These are phyloP conservation scores for Saccharomyces mikatae DNA, from an alignment of 805 yeast genomes.

Conservation along the genomic window DNA sequence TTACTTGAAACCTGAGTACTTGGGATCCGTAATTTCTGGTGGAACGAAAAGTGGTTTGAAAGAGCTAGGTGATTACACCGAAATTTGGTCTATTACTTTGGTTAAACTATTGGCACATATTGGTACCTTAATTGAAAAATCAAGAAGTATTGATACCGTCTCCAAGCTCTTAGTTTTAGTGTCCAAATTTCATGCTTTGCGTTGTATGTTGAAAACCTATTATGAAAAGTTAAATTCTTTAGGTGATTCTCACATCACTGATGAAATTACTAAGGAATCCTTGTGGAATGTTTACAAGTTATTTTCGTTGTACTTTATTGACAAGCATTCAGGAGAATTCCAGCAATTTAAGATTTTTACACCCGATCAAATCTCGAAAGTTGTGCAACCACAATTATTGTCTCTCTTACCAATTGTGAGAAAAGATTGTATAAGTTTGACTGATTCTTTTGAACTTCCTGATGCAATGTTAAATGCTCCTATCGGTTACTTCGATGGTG, in stretches of 20 bases:
- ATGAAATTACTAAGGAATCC: slow-evolving; percentile 35
- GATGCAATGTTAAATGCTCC: slow-evolving; percentile 79
- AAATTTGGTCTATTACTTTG: slow-evolving; percentile 28
- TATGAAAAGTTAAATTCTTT: slow-evolving; percentile 17
- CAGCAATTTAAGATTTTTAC: slow-evolving; percentile 53
- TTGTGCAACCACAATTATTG: slow-evolving; percentile 38
- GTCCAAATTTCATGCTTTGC: slow-evolving; percentile 36
- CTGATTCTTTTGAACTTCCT: slow-evolving; percentile 76
- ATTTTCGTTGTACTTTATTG: slow-evolving; percentile 60
- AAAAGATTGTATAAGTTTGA: slow-evolving; percentile 63
- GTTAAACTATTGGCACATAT: slow-evolving; percentile 24
- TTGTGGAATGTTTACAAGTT: slow-evolving; percentile 50
- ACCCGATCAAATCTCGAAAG: slow-evolving; percentile 38
- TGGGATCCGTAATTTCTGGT: slow-evolving; percentile 19
- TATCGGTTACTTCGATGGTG: slow-evolving; percentile 73
- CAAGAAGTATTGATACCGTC: slow-evolving; percentile 29
- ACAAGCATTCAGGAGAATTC: slow-evolving; percentile 64
- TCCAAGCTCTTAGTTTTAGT: slow-evolving; percentile 34
- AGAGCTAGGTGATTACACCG: slow-evolving; percentile 26
- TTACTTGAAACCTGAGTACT: slow-evolving; percentile 24
- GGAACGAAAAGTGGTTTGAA: slow-evolving; percentile 20
- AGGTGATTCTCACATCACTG: slow-evolving; percentile 19
- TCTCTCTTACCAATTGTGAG: slow-evolving; percentile 45
- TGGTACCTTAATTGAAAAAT: slow-evolving; percentile 20
- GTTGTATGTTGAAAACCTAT: slow-evolving; percentile 30